These are phyloP conservation scores for Mycena kentingensis DNA, from an alignment of 768 basidiomycete genomes.

Conservation along the genomic window DNA sequence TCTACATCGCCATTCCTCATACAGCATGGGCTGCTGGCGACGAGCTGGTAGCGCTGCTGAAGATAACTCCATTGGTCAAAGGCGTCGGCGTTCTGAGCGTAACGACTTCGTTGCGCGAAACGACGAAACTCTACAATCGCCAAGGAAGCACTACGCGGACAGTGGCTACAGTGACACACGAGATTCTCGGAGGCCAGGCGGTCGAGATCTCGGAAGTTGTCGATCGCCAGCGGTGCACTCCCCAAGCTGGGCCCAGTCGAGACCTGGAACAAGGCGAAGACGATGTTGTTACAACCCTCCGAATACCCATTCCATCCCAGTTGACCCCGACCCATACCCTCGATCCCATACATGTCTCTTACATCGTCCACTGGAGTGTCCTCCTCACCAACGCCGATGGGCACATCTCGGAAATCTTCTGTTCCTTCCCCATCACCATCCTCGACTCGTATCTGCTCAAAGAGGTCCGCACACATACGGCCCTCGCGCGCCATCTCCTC, in stretches of 20 bases:
- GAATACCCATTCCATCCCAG: slow-evolving; percentile 59
- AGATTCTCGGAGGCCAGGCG: slow-evolving; percentile 63
- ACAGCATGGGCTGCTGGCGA: slow-evolving; percentile 96
- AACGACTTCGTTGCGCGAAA: slow-evolving; percentile 75
- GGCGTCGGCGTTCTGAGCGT: slow-evolving; percentile 77
- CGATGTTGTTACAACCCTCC: slow-evolving; percentile 48
- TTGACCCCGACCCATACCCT: slow-evolving; percentile 71
- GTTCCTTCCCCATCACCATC: slow-evolving; percentile 85
- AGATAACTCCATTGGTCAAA: slow-evolving; percentile 85
- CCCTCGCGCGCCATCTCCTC: slow-evolving; percentile 74
- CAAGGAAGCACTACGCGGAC: slow-evolving; percentile 53
- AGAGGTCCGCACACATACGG: slow-evolving; percentile 72
- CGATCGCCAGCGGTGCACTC: too few relatives aligned
- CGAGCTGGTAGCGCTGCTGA: slow-evolving; percentile 74
- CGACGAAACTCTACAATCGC: slow-evolving; percentile 61
- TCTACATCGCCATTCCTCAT: slow-evolving; percentile 88
- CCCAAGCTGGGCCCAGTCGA: too few relatives aligned
- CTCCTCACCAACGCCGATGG: slow-evolving; percentile 84
- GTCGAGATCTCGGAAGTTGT: slow-evolving; percentile 33
- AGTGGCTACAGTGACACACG: slow-evolving; percentile 66
- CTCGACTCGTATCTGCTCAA: slow-evolving; percentile 72
- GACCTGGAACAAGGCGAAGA: slow-evolving; percentile 19
- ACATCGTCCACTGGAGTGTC: slow-evolving; percentile 80
- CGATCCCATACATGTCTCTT: slow-evolving; percentile 76
- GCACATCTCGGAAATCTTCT: slow-evolving; percentile 89